Evolutionary conservation across 441 rosid species (phyloP), one percentile per base, ranked within the genome.

Genomic region (Lagerstroemia fauriei): DNA sequence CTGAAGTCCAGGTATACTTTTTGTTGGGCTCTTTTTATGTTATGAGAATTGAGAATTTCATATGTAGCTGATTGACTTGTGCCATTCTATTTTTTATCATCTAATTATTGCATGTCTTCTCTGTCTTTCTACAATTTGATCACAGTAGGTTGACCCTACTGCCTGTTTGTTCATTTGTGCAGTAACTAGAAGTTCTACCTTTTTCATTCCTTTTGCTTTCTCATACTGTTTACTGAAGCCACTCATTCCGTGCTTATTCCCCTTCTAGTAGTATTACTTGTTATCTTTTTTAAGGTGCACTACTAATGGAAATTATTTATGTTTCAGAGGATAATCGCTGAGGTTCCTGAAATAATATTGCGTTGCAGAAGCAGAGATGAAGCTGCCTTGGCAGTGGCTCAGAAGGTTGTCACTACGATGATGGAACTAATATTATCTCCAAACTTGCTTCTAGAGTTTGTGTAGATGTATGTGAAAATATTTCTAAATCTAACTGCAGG

Each of bases 321-420:
- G 86, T 70, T 79, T 53, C 90, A 97, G 99, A 96, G 91, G 57
- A 85, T 94, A 75, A 87, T 95, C 85, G 84, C 96, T 71, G 99
- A 94, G 88, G 97, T 97, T 89, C 98, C 98, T 87, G 99, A 97
- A 81, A 95, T 97, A 84, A 92, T 97, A 87, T 95, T 94, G 38
- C 89, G 99, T 87, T 97, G 99, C 88, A 87, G 93, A 48, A 94
- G 98, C 84, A 92, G 97, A 85, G 99, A 97, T 85, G 99, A 95
- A 89, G 99, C 99, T 81, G 99, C 99, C 69, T 85, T 92, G 83
- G 98, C 99, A 84, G 95, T 97, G 47, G 98, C 99, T 74, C 99
- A 95, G 87, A 97, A 92, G 95, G 96, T 93, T 51, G 76, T 46
- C 82, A 31, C 31, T 48, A 25, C 68, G 50, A 77, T 5, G 27